Evolutionary conservation across 305 asterid genomes (phyloP).

Genomic region (Solanum hybrid): DNA sequence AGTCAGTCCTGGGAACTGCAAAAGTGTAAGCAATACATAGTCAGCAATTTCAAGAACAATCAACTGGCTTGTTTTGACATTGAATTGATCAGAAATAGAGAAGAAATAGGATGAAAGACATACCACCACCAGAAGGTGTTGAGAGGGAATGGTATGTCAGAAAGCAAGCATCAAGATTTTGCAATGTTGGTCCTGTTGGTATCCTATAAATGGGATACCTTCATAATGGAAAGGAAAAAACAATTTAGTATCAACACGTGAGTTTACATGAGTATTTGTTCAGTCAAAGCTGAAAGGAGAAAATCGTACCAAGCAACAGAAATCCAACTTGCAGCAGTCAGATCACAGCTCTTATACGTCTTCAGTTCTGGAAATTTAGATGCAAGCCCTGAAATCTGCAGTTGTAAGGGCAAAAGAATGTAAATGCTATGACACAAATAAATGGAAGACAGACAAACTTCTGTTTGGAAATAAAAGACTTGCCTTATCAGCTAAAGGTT

Average conservation of each 20-base stretch:
- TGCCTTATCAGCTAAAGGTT: conserved; percentile 88
- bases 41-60: neutral
- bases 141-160: conserved; percentile 76
- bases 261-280: neutral
- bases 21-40: neutral
- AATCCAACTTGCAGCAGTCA: conserved; percentile 76
- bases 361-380: conserved; percentile 53
- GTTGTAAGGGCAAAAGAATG: conserved; percentile 18
- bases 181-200: conserved; percentile 82
- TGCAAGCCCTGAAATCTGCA: conserved; percentile 58
- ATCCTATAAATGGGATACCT: conserved; percentile 95
- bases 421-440: conserved; percentile 4
- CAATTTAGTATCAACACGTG: conserved; percentile 6
- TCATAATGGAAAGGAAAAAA: conserved; percentile 2
- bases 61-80: neutral
- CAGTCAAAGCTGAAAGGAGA: neutral
- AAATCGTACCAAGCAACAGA: conserved; percentile 84
- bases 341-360: conserved; percentile 71
- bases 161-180: conserved; percentile 79
- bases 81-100: neutral
- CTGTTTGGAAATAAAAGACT: conserved; percentile 15
- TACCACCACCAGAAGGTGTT: conserved; percentile 47
- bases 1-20: conserved; percentile 10
- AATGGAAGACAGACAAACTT: neutral
- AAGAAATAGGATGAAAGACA: conserved; percentile 10